Evolutionary conservation across 345 rosid genomes (phyloP), one percentile per base, ranked within the genome.

Genomic region (Citrus sp.): DNA sequence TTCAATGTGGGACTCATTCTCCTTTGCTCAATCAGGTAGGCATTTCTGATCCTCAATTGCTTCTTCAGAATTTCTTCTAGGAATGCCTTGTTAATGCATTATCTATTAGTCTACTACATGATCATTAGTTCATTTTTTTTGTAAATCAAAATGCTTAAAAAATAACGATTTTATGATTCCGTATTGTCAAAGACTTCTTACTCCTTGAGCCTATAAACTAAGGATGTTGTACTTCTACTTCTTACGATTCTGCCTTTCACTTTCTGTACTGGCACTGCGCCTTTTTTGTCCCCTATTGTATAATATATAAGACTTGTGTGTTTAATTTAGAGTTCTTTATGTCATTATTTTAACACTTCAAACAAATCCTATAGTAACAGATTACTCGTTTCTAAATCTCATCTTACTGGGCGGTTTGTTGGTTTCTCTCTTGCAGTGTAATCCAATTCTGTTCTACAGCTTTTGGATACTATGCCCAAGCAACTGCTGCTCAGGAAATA

Each of bases 401-500:
- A 54, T n/a, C 73, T 61, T 74, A 64, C 40, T 51, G 54, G 32
- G 66, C 70, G 18, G 70, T 40, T 37, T 78, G 54, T 72, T 61
- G 74, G 77, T 76, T 76, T 74, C 60, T 81, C 61, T 72, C 61
- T 82, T 87, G 76, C 94, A 97, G 99, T 84, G 98, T 97, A 77
- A 97, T 97, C 82, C 98, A 97, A 32, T 94, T 97, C 79, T 97
- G 98, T 40, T 82, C 98, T 75, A 92, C 96, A 9, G 98, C 99
- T 75, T 97, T 97, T 82, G 99, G 93, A 81, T 97, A 93, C 83
- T 97, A 93, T 78, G 98, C 98, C 67, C 98, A 93, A 90, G 99
- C 99, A 79, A 97, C 98, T 3, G 98, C 99, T 67, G 99, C 98
- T 0, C 99, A 97, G 68, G 98, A 97, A 86, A 97, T 97, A 75